Evolutionary conservation across 78 protist species (phyloP).

Genomic region (Kipferlia bialata): DNA sequence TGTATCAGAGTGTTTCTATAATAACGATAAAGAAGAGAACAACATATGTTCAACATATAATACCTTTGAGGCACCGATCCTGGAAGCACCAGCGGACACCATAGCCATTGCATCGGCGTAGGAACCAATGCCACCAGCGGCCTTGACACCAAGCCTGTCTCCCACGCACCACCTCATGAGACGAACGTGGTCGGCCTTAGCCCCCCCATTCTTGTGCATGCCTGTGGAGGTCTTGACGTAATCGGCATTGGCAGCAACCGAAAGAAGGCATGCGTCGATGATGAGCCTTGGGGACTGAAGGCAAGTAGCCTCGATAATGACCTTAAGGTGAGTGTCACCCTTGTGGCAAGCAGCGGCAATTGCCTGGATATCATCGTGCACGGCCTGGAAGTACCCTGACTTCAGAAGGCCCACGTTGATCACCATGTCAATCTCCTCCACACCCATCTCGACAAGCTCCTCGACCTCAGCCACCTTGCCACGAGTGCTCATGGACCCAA

Average conservation of each 20-base stretch:
- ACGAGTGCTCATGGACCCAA: conserved; percentile 37
- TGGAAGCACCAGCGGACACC: conserved; percentile 4
- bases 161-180: conserved; percentile 35
- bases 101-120: conserved; percentile 1
- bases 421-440: conserved; percentile 54
- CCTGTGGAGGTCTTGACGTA: conserved; percentile 67
- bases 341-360: conserved; percentile 4
- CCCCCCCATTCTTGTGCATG: conserved; percentile 36
- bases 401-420: conserved; percentile 30
- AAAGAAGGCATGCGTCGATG: conserved; percentile 27
- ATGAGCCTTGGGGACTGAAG: conserved; percentile 25
- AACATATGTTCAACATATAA: too few species aligned
- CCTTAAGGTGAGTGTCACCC: conserved; percentile 27
- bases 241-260: conserved; percentile 35
- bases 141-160: conserved; percentile 26
- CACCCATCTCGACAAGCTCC: conserved; percentile 30
- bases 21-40: too few species aligned
- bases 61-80: conserved; percentile 17
- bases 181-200: conserved; percentile 19
- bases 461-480: conserved; percentile 37
- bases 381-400: conserved; percentile 13
- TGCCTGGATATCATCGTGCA: conserved; percentile 24
- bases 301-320: conserved; percentile 48
- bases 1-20: too few species aligned
- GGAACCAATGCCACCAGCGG: conserved; percentile 38